These are phyloP conservation scores for Candida quercuum DNA, from an alignment of 805 yeast genomes.

Conservation along the genomic window DNA sequence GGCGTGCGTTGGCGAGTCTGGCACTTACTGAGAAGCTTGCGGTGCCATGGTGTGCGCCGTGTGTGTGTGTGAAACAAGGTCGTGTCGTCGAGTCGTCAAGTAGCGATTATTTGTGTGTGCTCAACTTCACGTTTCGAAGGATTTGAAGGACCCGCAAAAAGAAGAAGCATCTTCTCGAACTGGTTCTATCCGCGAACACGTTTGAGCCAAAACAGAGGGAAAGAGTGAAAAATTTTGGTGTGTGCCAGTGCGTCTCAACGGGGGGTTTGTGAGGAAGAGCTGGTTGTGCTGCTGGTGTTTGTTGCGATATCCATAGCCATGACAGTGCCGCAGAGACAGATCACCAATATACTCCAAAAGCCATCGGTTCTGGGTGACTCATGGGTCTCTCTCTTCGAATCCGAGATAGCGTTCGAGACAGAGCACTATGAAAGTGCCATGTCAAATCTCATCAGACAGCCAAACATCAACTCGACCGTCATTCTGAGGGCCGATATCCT, in stretches of 20 bases:
- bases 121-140: too few relatives aligned
- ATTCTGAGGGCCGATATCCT: conserved; percentile 83
- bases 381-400: conserved; percentile 59
- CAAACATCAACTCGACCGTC: conserved; percentile 88
- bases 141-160: too few relatives aligned
- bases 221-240: not conserved
- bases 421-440: conserved; percentile 70
- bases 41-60: conserved; percentile 10
- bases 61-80: too few relatives aligned
- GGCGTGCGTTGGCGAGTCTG: too few relatives aligned
- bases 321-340: conserved; percentile 17
- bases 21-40: conserved; percentile 23
- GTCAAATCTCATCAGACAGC: conserved; percentile 73
- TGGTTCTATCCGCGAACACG: not conserved
- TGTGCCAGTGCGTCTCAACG: too few relatives aligned
- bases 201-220: not conserved
- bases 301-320: too few relatives aligned
- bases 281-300: too few relatives aligned
- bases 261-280: too few relatives aligned
- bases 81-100: too few relatives aligned
- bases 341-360: conserved; percentile 33
- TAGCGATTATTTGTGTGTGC: too few relatives aligned
- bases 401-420: conserved; percentile 41
- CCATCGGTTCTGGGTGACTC: conserved; percentile 47
- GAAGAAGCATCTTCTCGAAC: not conserved